phyloP scores from a whole-genome alignment of 768 basidiomycete genomes.

The Lactarius deliciosus region DNA sequence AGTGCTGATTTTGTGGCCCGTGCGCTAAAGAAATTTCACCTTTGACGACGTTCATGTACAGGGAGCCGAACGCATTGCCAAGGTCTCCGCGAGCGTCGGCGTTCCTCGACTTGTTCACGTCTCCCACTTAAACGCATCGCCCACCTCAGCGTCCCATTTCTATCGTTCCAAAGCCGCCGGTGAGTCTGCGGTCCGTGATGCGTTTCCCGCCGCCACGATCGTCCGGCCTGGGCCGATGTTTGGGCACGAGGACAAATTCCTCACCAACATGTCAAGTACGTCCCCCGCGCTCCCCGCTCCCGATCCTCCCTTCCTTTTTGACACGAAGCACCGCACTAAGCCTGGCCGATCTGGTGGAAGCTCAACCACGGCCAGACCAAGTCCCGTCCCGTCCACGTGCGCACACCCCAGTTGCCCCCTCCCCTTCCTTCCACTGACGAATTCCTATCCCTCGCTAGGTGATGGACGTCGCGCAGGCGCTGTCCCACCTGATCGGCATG shows the following conservation, averaged over 20 bases:
- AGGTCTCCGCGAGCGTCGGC: slow-evolving; percentile 70
- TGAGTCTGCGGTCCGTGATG: slow-evolving; percentile 80
- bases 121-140: slow-evolving; percentile 85
- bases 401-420: slow-evolving; percentile 27
- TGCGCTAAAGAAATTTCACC: slow-evolving; percentile 74
- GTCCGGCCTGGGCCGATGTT: slow-evolving; percentile 83
- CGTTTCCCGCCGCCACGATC: slow-evolving; percentile 84
- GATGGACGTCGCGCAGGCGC: slow-evolving; percentile 89
- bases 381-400: slow-evolving; percentile 89
- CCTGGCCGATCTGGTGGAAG: slow-evolving; percentile 92
- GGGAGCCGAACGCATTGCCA: slow-evolving; percentile 85
- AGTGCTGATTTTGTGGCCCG: not conserved
- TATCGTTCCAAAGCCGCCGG: slow-evolving; percentile 90
- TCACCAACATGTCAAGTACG: slow-evolving; percentile 90
- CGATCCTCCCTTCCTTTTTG: slow-evolving; percentile 23
- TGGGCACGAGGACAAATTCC: slow-evolving; percentile 92
- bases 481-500: slow-evolving; percentile 70
- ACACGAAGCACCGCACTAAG: slow-evolving; percentile 41
- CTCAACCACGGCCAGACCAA: slow-evolving; percentile 84
- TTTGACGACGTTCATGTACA: slow-evolving; percentile 77
- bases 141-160: slow-evolving; percentile 73
- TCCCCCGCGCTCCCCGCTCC: slow-evolving; percentile 30
- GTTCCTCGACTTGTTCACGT: slow-evolving; percentile 89
- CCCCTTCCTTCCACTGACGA: slow-evolving; percentile 2
- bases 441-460: slow-evolving; percentile 51